phyloP scores from a whole-genome alignment of 805 yeast genomes.

The Saccharomycopsis schoenii region DNA sequence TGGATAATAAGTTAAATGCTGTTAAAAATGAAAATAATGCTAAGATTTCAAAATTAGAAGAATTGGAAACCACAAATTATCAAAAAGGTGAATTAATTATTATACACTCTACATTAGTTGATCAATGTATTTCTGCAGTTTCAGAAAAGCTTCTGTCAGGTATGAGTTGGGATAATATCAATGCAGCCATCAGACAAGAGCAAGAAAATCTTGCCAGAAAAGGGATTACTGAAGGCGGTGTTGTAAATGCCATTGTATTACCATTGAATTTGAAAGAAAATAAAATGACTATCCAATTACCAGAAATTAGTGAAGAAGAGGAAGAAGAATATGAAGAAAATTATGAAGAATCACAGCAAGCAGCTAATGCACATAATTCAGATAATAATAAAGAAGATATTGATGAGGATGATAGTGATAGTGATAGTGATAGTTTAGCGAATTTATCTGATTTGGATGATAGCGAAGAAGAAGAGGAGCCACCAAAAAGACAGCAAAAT shows the following conservation, averaged over 20 bases:
- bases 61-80: constrained; percentile 53
- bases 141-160: constrained; percentile 63
- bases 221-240: constrained; percentile 35
- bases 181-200: constrained; percentile 60
- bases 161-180: constrained; percentile 92
- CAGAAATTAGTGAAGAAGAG: constrained; percentile 35
- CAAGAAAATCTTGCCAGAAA: constrained; percentile 33
- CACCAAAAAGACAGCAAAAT: constrained; percentile 17
- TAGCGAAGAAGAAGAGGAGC: constrained; percentile 21
- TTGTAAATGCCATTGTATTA: constrained; percentile 51
- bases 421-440: constrained; percentile 7
- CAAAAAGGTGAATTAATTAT: constrained; percentile 68
- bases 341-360: constrained; percentile 27
- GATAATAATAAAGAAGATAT: constrained; percentile 26
- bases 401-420: constrained; percentile 23
- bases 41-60: constrained; percentile 56
- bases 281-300: constrained; percentile 49
- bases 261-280: constrained; percentile 67
- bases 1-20: constrained; percentile 59
- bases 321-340: constrained; percentile 22
- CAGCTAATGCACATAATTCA: constrained; percentile 27
- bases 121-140: constrained; percentile 59
- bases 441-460: neutral
- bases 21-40: constrained; percentile 66
- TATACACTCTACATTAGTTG: constrained; percentile 58